Base-by-base conservation (phyloP, 2,329 filamentous ascomycete genomes). In the Botryotinia globosa region DNA sequence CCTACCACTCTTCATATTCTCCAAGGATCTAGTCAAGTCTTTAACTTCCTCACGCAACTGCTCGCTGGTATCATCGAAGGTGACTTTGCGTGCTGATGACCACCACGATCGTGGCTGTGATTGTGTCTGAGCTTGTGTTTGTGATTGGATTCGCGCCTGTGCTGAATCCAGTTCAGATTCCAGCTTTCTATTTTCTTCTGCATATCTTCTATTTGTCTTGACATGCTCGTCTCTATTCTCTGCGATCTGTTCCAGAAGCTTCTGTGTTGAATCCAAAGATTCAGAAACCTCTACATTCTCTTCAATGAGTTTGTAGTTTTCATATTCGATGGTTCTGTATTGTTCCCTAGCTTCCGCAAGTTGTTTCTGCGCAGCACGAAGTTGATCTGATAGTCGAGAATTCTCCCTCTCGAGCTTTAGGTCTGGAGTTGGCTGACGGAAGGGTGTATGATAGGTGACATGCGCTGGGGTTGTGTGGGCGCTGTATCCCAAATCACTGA, bases 211-310 rank as follows among this genome's bases (percentile, higher is more conserved):
- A 12, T 42, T 67, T 8, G 65, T 56, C 12, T 32, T n/a, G 29
- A 42, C 34, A 56, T 67, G 34, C 25, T 67, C 65, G 22, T 67
- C 48, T 32, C 65, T 67, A 56, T 67, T 67, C n/a, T 42, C 34
- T 14, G 48, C 34, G 56, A 67, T 56, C 25, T 56, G 65, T 10
- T n/a, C 54, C 1, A 56, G 2, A 2, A 42, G 48, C 7, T 56
- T 25, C 9, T 67, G 65, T 9, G 34, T 67, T 14, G 48, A 67
- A 22, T 32, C 54, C 3, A 67, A 42, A 4, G 65, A 56, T 4
- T 32, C 9, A n/a, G 34, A 39, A 7, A 67, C 18, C 4, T n/a
- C 65, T 9, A 3, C 1, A 8, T 56, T 67, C 3, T 67, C 48
- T n/a, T 56, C 25, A 4, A 56, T 10, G 29, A 67, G 48, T n/a